Base-by-base conservation (phyloP, 345 rosid genomes). In the Syzygium grande region DNA sequence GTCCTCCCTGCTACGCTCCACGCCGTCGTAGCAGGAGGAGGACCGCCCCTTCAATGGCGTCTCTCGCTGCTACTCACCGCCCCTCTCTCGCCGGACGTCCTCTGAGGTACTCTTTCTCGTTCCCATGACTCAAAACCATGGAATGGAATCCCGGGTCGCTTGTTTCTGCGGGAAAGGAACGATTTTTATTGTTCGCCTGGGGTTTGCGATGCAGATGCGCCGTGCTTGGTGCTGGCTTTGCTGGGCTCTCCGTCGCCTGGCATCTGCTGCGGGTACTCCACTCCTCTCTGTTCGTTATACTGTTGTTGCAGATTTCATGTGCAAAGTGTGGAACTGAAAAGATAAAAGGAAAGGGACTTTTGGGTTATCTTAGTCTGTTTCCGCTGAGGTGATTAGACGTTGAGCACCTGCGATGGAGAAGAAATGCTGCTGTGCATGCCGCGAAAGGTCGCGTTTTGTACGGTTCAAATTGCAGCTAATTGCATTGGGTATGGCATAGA, bases 171-270 rank as follows among this genome's bases (percentile, higher is more conserved):
- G 83, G 46, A 73, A 73, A 73, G 6, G 21, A 38, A 3, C 9
- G 49, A 38, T 73, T 73, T 73, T 73, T 73, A 10, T 73, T 19
- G 6, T 51, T 61, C 80, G 29, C 23, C 56, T 12, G 52, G n/a
- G 1, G 52, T 43, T 51, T 43, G 15, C 30, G 4, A 22, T 89
- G 86, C 89, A 96, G 98, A 90, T 96, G 89, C 87, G 99, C 99
- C 11, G 99, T 97, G 87, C 96, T 97, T 38, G 99, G 99, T 85
- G 99, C 98, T 83, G 99, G 99, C 89, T 96, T 97, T 86, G 99
- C 99, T 83, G 99, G 99, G n/a, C 92, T 97, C 86, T 97, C 99
- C 41, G 98, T 96, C 73, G 94, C 93, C 84, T 97, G 97, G 96
- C 96, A 97, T 93, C 89, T 95, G 80, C 91, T 97, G 79, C 95